These are phyloP conservation scores for Fusarium circinatum DNA, from an alignment of 2,329 filamentous ascomycete genomes.

Conservation along the genomic window DNA sequence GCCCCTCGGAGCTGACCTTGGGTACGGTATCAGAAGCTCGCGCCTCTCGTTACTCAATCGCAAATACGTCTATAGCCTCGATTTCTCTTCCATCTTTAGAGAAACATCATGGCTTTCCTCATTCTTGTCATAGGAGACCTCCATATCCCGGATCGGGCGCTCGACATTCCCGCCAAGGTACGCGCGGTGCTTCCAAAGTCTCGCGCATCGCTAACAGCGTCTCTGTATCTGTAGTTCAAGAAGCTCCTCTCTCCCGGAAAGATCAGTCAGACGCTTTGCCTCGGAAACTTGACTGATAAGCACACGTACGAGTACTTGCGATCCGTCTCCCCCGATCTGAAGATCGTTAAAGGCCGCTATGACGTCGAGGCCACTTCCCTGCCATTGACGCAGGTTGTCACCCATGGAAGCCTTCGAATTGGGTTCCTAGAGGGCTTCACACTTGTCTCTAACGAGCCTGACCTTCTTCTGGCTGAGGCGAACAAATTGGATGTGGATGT, in stretches of 20 bases:
- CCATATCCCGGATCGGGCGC: conserved; percentile 90
- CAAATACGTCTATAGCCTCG: conserved; percentile 33
- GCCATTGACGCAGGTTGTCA: conserved; percentile 72
- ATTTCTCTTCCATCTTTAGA: conserved; percentile 32
- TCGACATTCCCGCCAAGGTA: conserved; percentile 92
- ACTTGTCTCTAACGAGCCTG: conserved; percentile 73
- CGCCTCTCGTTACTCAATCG: conserved; percentile 34
- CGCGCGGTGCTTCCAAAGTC: conserved; percentile 16
- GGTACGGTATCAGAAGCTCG: conserved; percentile 42
- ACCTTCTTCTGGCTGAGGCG: conserved; percentile 73
- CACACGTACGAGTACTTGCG: conserved; percentile 84
- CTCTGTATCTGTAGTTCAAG: conserved; percentile 70
- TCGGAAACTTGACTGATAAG: conserved; percentile 83
- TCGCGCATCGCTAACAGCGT: conserved; percentile 40
- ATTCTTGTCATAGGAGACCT: conserved; percentile 93
- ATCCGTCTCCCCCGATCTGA: conserved; percentile 76
- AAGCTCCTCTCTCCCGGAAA: conserved; percentile 86
- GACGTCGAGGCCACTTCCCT: conserved; percentile 74
- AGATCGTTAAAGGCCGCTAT: conserved; percentile 74
- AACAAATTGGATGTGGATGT: conserved; percentile 76
- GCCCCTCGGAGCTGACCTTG: conserved; percentile 43
- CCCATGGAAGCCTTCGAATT: conserved; percentile 72
- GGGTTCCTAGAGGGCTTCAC: conserved; percentile 76
- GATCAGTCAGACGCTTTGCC: conserved; percentile 83
- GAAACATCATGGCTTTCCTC: conserved; percentile 80